Evolutionary conservation across 768 basidiomycete genomes (phyloP), one percentile per base, ranked within the genome.

Genomic region (Collybia mongolica): DNA sequence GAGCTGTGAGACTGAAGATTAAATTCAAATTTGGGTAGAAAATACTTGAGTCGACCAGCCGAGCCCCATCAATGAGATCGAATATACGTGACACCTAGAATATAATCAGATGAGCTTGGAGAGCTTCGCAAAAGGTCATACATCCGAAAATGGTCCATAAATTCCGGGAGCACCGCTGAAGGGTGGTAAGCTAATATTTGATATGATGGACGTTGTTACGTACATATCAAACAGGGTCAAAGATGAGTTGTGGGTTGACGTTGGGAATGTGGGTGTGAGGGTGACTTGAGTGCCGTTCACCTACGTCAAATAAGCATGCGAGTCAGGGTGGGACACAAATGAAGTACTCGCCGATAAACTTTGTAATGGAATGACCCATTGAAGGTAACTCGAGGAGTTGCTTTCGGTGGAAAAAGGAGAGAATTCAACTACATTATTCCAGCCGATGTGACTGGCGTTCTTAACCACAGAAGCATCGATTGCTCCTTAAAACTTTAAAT

Each of bases 131-230:
- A 22, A 32, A 19, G 28, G 5, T 59, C 81, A 43, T 58, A 89
- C 89, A 64, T 90, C 89, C 65, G 83, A 81, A 59, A 80, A 84
- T n/a, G 89, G 86, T 2, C 89, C 89, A 57, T 81, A 88, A 24
- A 92, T 73, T 2, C 88, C 89, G 29, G 78, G 58, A 3, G 86
- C 76, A 22, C 89, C 89, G 37, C 89, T 91, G 52, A 44, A 47
- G 41, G 2, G 18, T 26, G 29, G 45, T 23, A 26, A 42, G 45
- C 39, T 39, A 19, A 17, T n/a, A 54, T 23, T 42, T 8, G 17
- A 11, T 38, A 47, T 6, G 6, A 37, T 46, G 37, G 35, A 22
- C 2, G 40, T n/a, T 45, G 7, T 0, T 7, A 72, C 84, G 52
- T 52, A 90, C 90, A 87, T 72, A 60, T 92, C 90, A 48, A 92